Conservation (phyloP, 345 rosid genomes). For the Eucalyptus shirleyi region DNA sequence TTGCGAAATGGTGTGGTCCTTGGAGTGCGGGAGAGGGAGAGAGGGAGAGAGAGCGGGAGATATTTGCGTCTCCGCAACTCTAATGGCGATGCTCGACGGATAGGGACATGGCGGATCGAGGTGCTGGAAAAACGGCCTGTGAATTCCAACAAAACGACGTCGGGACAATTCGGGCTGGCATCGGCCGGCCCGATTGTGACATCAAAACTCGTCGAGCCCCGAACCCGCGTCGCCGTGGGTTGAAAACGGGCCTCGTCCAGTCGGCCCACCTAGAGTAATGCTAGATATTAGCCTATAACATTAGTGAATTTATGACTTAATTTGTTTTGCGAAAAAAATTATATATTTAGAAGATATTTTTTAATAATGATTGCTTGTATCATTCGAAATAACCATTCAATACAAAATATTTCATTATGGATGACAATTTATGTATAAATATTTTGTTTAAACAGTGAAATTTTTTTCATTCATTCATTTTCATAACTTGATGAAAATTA, state of each 20-base stretch:
- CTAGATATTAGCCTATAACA: background rate
- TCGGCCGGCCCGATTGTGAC: background rate
- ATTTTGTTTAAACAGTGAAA: background rate
- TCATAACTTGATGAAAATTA: background rate
- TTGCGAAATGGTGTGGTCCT: background rate
- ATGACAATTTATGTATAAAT: background rate
- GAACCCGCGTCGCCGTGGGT: background rate
- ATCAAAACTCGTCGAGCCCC: background rate
- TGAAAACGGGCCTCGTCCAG: background rate
- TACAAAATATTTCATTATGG: background rate
- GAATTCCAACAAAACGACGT: background rate
- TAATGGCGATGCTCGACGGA: background rate
- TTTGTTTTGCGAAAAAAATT: background rate
- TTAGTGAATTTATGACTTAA: background rate
- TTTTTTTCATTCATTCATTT: rapidly evolving
- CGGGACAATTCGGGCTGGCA: background rate
- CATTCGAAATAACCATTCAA: background rate
- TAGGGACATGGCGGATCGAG: background rate
- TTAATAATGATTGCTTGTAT: background rate
- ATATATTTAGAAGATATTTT: background rate
- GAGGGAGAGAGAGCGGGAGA: background rate
- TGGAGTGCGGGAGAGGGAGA: background rate
- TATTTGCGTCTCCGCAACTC: background rate
- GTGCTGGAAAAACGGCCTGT: background rate
- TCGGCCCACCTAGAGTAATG: background rate